Evolutionary conservation across 2,329 filamentous ascomycete species (phyloP), one percentile per base, ranked within the genome.

Genomic region (Sclerotinia borealis): DNA sequence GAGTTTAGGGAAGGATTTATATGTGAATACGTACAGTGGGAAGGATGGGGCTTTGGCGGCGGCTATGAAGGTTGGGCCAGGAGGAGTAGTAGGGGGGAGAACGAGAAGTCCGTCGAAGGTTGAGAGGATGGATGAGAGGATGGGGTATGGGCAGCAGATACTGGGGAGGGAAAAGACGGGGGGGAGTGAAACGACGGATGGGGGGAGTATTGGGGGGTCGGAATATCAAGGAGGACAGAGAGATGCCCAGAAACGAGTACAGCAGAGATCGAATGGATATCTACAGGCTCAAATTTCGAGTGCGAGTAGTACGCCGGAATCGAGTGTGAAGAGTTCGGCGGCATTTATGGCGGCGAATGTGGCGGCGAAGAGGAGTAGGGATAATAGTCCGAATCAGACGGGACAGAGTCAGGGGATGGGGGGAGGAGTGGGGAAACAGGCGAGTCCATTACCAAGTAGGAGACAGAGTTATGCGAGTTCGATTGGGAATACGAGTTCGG

Each of bases 311-410:
- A 45, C n/a, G 29, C 19, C 39, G 27, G 54, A 45, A 34, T n/a
- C 29, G 4, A n/a, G 19, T 11, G 2, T 9, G 25, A 63, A 69
- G 49, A 66, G 61, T 25, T 47, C 65, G 17, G 81, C 85, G 7
- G 88, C 84, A 6, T 82, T 83, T 65, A 83, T 87, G 66, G 85
- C 85, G 15, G 85, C 85, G 15, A 84, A 80, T 36, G 75, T 86
- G 31, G 85, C 85, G 2, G 87, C 86, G 25, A 86, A 85, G 62
- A 79, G 87, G 72, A 83, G 84, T 19, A 81, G 79, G 31, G 84
- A 84, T 67, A 77, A 81, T 5, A 81, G 75, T 64, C 79, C 77
- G 31, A 80, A 78, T 63, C 76, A 78, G 36, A 73, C 72, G 2
- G 68, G 69, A 3, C 70, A 71, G 29, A 56, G 27, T 45, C 39